phyloP scores from a whole-genome alignment of 495 filamentous ascomycete genomes.

The Lophiotrema nucula region DNA sequence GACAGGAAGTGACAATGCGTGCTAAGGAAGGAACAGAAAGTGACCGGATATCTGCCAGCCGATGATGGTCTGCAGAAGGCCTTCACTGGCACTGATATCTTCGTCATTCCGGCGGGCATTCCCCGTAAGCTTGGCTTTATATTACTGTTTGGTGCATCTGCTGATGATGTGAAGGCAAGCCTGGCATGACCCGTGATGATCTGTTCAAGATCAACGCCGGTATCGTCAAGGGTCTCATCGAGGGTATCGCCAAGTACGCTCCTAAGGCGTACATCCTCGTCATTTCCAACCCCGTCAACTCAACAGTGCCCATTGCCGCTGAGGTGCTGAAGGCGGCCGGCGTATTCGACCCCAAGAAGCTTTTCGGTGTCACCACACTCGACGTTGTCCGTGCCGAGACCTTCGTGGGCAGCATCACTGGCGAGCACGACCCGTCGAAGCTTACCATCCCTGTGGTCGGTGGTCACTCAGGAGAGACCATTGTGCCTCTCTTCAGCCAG shows the following conservation, averaged over 20 bases:
- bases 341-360: slow-evolving; percentile 87
- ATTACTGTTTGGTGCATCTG: not conserved
- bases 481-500: slow-evolving; percentile 95
- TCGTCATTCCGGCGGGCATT: slow-evolving; percentile 96
- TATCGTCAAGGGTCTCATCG: slow-evolving; percentile 70
- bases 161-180: slow-evolving; percentile 68
- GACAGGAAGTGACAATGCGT: not conserved
- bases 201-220: slow-evolving; percentile 98
- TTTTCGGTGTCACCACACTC: slow-evolving; percentile 97
- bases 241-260: slow-evolving; percentile 72
- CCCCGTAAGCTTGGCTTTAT: slow-evolving; percentile 65
- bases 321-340: slow-evolving; percentile 90
- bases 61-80: slow-evolving; percentile 87
- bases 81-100: slow-evolving; percentile 86
- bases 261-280: slow-evolving; percentile 92
- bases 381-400: slow-evolving; percentile 98
- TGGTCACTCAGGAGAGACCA: slow-evolving; percentile 95
- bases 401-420: slow-evolving; percentile 83
- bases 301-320: slow-evolving; percentile 94
- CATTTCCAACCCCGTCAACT: slow-evolving; percentile 99
- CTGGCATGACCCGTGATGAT: slow-evolving; percentile 98
- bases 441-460: slow-evolving; percentile 88
- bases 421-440: slow-evolving; percentile 76
- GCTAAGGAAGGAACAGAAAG: slow-evolving; percentile 59
- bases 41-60: slow-evolving; percentile 82